Conservation (phyloP, 169 alveolate genomes). For the Hepatocystis sp. region DNA sequence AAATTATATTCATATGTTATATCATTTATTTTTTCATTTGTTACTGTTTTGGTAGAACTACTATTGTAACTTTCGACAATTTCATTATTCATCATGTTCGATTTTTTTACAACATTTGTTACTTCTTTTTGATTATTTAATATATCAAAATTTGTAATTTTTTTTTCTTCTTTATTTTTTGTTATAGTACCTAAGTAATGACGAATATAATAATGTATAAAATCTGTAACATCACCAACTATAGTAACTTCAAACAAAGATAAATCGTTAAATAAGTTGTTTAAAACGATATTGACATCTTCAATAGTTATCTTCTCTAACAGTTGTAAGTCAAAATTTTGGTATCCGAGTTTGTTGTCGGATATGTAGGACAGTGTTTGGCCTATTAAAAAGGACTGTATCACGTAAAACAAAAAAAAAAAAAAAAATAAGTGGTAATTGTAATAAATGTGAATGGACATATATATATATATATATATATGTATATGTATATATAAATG, state of each 20-base stretch:
- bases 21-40: not conserved
- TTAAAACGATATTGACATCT: constrained; percentile 70
- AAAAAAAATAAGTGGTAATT: constrained; percentile 10
- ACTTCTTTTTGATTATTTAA: too few relatives aligned
- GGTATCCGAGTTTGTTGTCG: constrained; percentile 79
- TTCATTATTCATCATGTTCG: too few relatives aligned
- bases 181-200: constrained; percentile 47
- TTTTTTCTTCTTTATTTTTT: not conserved
- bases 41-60: not conserved
- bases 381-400: constrained; percentile 80
- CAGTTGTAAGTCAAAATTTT: constrained; percentile 69
- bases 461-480: constrained; percentile 49
- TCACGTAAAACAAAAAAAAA: not conserved
- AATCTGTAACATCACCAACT: constrained; percentile 45
- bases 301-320: constrained; percentile 62
- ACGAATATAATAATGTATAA: constrained; percentile 44
- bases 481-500: constrained; percentile 3
- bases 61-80: too few relatives aligned
- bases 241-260: constrained; percentile 52
- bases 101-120: too few relatives aligned
- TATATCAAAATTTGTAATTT: too few relatives aligned
- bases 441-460: constrained; percentile 31
- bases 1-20: constrained; percentile 17
- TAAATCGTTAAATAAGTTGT: constrained; percentile 46
- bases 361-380: constrained; percentile 81